A percentile compares a stretch with the other conserved stretches of the same genome.
phyloP scores from a whole-genome alignment of 148 eudicot genomes.

The Limonium bicolor region DNA sequence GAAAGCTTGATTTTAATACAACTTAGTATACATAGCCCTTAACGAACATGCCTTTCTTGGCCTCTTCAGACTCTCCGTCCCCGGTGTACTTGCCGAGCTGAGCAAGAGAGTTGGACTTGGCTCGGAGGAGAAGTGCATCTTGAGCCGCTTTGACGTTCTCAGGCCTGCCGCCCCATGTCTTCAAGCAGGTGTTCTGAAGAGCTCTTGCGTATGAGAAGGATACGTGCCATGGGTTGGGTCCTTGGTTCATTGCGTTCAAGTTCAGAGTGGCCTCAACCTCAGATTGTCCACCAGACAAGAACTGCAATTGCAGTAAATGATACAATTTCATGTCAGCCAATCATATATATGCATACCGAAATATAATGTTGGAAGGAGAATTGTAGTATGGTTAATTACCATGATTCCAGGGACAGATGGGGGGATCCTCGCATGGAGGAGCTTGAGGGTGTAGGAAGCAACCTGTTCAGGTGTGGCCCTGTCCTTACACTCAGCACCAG shows the following conservation, averaged over 20 bases:
- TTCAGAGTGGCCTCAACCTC: slow-evolving; percentile 88
- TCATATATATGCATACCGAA: neutral
- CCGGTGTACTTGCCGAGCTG: slow-evolving; percentile 90
- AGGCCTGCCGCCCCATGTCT: slow-evolving; percentile 80
- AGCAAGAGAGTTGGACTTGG: slow-evolving; percentile 83
- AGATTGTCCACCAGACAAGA: slow-evolving; percentile 93
- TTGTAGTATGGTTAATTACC: slow-evolving; percentile 25
- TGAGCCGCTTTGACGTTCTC: slow-evolving; percentile 79
- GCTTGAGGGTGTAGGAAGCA: slow-evolving; percentile 72
- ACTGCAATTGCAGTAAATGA: too few species aligned
- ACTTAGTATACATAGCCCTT: too few species aligned
- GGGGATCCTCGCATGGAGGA: slow-evolving; percentile 63
- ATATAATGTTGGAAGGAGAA: neutral
- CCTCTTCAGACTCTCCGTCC: slow-evolving; percentile 76
- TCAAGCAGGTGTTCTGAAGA: slow-evolving; percentile 85
- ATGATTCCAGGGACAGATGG: slow-evolving; percentile 95
- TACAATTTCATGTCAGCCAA: too few species aligned
- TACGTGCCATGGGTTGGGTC: slow-evolving; percentile 83
- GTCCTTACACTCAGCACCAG: slow-evolving; percentile 91
- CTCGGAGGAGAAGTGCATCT: slow-evolving; percentile 46
- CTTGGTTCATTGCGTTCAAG: slow-evolving; percentile 90
- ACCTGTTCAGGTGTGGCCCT: slow-evolving; percentile 66
- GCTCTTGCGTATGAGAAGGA: slow-evolving; percentile 93
- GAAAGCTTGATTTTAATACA: too few species aligned
- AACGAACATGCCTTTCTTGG: slow-evolving; percentile 73